Evolutionary conservation across 1,284 basidiomycete genomes (phyloP), one percentile per base, ranked within the genome.

Genomic region (Singerocomus inundabilis): DNA sequence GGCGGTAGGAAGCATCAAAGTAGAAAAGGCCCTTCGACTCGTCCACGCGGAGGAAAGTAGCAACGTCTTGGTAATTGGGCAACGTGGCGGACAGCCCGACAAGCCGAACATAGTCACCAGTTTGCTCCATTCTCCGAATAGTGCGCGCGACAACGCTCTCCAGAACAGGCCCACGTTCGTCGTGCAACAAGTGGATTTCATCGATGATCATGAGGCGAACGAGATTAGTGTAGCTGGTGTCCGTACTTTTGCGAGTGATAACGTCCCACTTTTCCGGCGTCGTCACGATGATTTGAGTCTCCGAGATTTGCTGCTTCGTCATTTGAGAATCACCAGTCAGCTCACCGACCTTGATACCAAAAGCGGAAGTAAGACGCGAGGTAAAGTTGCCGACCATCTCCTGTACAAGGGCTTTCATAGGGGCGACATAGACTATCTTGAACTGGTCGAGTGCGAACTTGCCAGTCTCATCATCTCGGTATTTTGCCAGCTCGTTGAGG

Each of bases 231-330:
- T 98, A 99, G 56, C 88, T 91, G 16, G 93, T 95, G 63, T 99
- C 97, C 7, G 94, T 96, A 59, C 88, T 92, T 76, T 99, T 99
- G 57, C 97, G 89, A 26, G 94, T 98, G 69, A 99, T 97, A 60
- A 98, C 95, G 63, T 99, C 97, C 93, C 94, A 99, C 71, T 99
- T 99, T 73, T 99, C 97, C 0, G 97, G 97, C 0, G 97, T 99
- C 0, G 96, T 98, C 57, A 99, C 95, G 67, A 99, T 98, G 64
- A 99, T 93, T 68, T 99, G 96, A 0, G 97, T 98, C 68, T 97
- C 93, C 4, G 93, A 75, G 53, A 99, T 98, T 69, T 99, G 96
- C 57, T 93, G 87, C 71, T 99, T 99, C 52, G 96, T 99, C 80
- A 99, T 88, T 77, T 98, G 96, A 35, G 91, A 85, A 71, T 99